phyloP scores from a whole-genome alignment of 139 green algal species.

The Coelastrella sp. region DNA sequence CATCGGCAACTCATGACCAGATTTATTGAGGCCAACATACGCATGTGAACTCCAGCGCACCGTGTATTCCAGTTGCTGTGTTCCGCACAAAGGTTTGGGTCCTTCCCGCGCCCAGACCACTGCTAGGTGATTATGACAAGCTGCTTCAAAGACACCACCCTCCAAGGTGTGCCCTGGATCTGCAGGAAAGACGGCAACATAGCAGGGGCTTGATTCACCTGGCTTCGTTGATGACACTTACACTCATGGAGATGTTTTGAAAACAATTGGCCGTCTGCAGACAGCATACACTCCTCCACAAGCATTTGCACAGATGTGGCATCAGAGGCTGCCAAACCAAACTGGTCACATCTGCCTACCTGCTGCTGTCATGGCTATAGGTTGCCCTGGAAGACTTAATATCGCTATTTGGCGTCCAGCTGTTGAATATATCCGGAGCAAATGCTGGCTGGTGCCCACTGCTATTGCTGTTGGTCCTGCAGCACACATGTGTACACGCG shows the following conservation, averaged over 20 bases:
- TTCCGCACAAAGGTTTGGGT: conserved; percentile 4
- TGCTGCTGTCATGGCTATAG: conserved; percentile 68
- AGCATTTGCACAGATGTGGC: not conserved
- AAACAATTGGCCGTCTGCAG: not conserved
- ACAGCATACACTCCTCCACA: not conserved
- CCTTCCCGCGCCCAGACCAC: conserved; percentile 31
- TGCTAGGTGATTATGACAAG: not conserved
- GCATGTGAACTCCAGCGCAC: not conserved
- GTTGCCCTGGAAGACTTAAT: conserved; percentile 60
- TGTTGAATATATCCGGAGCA: conserved; percentile 84
- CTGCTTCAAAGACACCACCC: not conserved
- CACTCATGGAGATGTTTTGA: not conserved
- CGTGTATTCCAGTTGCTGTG: conserved; percentile 57
- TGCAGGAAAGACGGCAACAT: conserved; percentile 48
- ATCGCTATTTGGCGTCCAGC: conserved; percentile 67
- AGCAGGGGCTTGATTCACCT: conserved; percentile 38
- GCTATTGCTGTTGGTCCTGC: conserved; percentile 73
- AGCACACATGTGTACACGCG: not conserved
- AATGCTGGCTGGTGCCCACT: conserved; percentile 66
- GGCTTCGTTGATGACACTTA: not conserved
- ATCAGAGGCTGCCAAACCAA: not conserved
- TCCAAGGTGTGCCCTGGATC: not conserved
- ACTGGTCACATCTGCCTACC: not conserved
- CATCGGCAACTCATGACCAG: not conserved
- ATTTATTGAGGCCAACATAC: not conserved